Conservation (phyloP, 352 stramenopile genomes). For the Plasmopara viticola region DNA sequence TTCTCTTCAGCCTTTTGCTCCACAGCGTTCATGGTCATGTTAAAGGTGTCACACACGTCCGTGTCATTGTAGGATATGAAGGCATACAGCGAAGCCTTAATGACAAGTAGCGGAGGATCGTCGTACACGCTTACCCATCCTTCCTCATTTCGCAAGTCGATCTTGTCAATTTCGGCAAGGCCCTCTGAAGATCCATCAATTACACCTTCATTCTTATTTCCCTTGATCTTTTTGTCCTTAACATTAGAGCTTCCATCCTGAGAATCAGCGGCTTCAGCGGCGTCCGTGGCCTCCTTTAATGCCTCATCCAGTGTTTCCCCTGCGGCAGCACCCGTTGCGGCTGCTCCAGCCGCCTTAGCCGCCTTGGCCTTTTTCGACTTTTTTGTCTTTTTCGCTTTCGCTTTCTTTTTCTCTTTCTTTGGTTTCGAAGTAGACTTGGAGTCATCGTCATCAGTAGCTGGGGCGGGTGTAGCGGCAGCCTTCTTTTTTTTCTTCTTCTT, state of each 20-base stretch:
- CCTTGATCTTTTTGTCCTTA: constrained; percentile 68
- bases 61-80: constrained; percentile 85
- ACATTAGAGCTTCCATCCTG: constrained; percentile 14
- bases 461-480: constrained; percentile 2
- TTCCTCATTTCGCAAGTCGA: constrained; percentile 64
- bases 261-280: background rate
- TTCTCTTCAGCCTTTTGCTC: constrained; percentile 76
- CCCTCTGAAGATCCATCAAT: constrained; percentile 76
- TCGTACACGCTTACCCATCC: constrained; percentile 80
- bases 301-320: constrained; percentile 1
- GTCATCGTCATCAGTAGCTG: constrained; percentile 8
- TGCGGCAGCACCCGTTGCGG: constrained; percentile 3
- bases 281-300: background rate
- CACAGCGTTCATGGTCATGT: constrained; percentile 82
- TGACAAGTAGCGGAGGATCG: constrained; percentile 66
- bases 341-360: constrained; percentile 1
- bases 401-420: constrained; percentile 10
- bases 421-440: constrained; percentile 3
- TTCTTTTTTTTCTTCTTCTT: constrained; percentile 29
- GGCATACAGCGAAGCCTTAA: constrained; percentile 80
- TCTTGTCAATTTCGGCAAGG: constrained; percentile 80
- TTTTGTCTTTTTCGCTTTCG: constrained; percentile 1
- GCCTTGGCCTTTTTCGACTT: constrained; percentile 12
- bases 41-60: constrained; percentile 76
- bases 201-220: constrained; percentile 65